These are phyloP conservation scores for Eucalyptus camaldulensis DNA, from an alignment of 345 rosid genomes.

Conservation along the genomic window DNA sequence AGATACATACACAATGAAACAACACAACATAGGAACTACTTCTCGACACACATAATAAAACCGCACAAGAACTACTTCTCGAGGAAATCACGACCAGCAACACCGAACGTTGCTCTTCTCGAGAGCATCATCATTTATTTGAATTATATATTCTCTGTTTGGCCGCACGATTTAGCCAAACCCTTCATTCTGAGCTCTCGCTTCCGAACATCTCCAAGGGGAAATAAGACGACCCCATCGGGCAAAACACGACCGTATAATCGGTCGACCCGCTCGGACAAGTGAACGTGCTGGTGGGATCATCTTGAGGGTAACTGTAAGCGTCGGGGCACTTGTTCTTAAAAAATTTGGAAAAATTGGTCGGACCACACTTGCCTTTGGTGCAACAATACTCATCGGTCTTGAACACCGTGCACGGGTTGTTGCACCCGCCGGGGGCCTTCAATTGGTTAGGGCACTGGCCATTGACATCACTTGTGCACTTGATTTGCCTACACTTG, in stretches of 20 bases:
- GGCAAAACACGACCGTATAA: conserved; percentile 10
- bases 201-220: conserved; percentile 5
- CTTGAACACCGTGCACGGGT: conserved; percentile 14
- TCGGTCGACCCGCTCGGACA: not conserved
- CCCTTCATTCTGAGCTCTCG: not conserved
- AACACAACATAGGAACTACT: not conserved
- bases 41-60: not conserved
- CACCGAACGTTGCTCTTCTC: not conserved
- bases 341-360: not conserved
- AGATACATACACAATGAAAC: not conserved
- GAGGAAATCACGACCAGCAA: not conserved
- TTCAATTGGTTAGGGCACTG: conserved; percentile 6
- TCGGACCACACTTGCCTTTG: not conserved
- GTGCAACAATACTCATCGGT: conserved; percentile 8
- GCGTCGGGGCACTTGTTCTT: not conserved
- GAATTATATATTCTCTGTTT: not conserved
- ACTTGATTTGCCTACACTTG: not conserved
- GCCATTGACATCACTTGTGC: not conserved
- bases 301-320: not conserved
- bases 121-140: not conserved
- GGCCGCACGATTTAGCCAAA: not conserved
- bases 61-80: not conserved
- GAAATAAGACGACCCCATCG: not conserved
- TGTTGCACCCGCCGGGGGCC: conserved; percentile 15
- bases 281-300: not conserved